Evolutionary conservation across 495 filamentous ascomycete genomes (phyloP), one percentile per base, ranked within the genome.

Genomic region (Aspergillus hancockii): DNA sequence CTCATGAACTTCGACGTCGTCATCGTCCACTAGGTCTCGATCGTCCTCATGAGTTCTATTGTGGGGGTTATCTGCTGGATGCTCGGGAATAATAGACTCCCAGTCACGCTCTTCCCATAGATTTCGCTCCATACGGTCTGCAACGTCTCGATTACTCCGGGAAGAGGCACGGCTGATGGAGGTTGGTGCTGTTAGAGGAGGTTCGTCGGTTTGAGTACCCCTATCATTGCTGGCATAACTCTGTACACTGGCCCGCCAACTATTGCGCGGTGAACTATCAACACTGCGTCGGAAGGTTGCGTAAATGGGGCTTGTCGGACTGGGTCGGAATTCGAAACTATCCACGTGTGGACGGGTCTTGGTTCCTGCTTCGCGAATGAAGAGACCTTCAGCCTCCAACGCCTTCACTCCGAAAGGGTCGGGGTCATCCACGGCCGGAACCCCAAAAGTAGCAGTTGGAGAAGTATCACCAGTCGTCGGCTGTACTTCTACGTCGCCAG

Each of bases 351-450:
- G 89, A 38, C 90, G 79, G 52, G 65, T 68, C 45, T 83, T 82
- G 2, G 89, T 88, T 19, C 90, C 91, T 16, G 92, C 92, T 77
- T 96, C 92, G 46, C 89, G 82, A 63, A 97, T 93, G 64, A 92
- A 88, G 49, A 96, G 78, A 9, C 92, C 92, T 63, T 89, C 87
- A 63, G 89, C 86, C 71, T 94, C 89, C 40, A 97, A 74, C 30
- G 92, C 91, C 30, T 90, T 84, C 21, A 97, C 90, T 19, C 92
- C 92, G 67, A 88, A 97, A 14, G 92, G 92, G 69, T 97, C 92
- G 28, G 92, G 91, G 46, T 91, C 88, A 41, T 83, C 80, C 3
- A 76, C 69, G 45, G 87, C 86, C 3, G 92, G 92, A 16, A 96
- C 76, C 4, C 92, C 91, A 70, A 97, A 96, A 8, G 74, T 64